phyloP scores from a whole-genome alignment of 106 monocot species.

The Alisma plantagoaquatica region DNA sequence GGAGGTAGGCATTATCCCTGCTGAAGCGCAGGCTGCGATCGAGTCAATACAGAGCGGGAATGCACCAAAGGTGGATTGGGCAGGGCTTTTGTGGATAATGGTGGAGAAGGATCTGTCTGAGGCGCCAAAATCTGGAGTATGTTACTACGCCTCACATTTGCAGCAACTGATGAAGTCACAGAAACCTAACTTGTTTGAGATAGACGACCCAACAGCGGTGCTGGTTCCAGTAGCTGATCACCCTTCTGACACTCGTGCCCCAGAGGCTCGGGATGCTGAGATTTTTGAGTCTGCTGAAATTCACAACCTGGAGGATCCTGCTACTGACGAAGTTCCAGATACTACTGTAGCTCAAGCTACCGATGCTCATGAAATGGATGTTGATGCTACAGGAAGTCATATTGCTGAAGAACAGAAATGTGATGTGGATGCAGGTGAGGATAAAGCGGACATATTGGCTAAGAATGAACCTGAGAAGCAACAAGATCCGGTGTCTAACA shows the following conservation, averaged over 20 bases:
- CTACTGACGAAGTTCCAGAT: background rate
- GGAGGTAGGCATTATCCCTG: constrained; percentile 56
- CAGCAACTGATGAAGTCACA: constrained; percentile 64
- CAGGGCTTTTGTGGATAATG: constrained; percentile 62
- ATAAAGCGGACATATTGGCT: background rate
- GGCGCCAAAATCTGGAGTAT: constrained; percentile 43
- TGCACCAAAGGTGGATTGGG: constrained; percentile 79
- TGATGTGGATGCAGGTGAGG: background rate
- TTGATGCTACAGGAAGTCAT: constrained; percentile 3
- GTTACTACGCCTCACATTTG: constrained; percentile 71
- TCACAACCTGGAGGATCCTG: background rate
- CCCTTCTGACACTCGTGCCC: constrained; percentile 39
- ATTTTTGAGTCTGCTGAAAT: constrained; percentile 22
- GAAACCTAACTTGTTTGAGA: constrained; percentile 36
- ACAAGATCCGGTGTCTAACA: no score
- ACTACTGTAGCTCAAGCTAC: no score
- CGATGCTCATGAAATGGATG: constrained; percentile 7
- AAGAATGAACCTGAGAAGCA: no score
- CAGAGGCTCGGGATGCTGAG: constrained; percentile 24
- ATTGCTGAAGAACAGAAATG: background rate
- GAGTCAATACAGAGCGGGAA: constrained; percentile 51
- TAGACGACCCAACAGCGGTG: no score
- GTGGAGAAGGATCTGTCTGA: constrained; percentile 72
- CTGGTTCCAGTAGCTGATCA: no score
- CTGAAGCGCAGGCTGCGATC: constrained; percentile 36